Conservation (phyloP, 768 basidiomycete genomes). For the Pleurotus tuoliensis region DNA sequence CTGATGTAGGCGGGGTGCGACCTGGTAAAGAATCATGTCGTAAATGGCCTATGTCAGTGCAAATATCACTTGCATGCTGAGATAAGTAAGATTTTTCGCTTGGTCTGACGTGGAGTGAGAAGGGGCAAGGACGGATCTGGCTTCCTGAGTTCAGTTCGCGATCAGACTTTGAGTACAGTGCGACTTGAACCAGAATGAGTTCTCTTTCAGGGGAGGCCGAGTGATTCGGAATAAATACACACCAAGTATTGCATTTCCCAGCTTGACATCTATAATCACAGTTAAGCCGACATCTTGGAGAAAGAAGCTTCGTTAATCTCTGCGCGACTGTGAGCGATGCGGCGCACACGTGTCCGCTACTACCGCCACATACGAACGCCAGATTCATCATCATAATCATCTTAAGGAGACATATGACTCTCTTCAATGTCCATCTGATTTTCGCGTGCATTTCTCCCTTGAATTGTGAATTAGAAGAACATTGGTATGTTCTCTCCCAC, state of each 20-base stretch:
- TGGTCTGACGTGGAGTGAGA: conserved; percentile 9
- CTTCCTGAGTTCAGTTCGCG: conserved; percentile 2
- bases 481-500: conserved; percentile 1
- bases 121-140: neutral
- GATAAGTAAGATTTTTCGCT: conserved; percentile 10
- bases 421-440: neutral
- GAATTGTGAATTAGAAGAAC: neutral
- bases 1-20: conserved; percentile 1
- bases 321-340: neutral
- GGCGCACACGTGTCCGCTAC: conserved; percentile 5
- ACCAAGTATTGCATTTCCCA: neutral
- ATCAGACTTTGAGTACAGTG: neutral
- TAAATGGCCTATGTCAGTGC: conserved; percentile 2
- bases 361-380: neutral
- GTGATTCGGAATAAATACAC: conserved; percentile 3
- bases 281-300: conserved; percentile 4
- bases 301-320: neutral
- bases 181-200: conserved; percentile 1
- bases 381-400: neutral
- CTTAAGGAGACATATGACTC: neutral
- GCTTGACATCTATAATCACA: neutral
- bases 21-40: conserved; percentile 1
- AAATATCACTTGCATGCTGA: conserved; percentile 9
- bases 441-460: neutral
- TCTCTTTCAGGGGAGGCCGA: neutral